Evolutionary conservation across 140 eudicot species (phyloP).

Genomic region (Senecio squalidus): DNA sequence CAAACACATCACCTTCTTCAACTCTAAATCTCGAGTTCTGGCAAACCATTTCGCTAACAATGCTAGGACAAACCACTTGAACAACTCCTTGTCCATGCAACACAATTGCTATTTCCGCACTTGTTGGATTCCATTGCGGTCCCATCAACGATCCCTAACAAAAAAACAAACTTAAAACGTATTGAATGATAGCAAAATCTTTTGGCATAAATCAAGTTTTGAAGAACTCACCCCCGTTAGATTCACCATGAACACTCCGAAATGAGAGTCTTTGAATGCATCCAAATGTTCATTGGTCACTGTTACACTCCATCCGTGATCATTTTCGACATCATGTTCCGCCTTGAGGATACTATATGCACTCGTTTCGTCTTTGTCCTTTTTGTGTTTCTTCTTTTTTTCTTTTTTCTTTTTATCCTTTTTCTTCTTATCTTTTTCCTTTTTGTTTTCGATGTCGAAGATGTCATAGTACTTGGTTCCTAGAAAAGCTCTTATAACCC

Average conservation of each 20-base stretch:
- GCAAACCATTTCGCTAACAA: slow-evolving; percentile 26
- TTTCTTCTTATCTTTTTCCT: slow-evolving; percentile 22
- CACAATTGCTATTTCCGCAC: slow-evolving; percentile 50
- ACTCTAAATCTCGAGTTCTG: slow-evolving; percentile 43
- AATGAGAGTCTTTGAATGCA: slow-evolving; percentile 29
- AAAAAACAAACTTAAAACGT: slow-evolving; percentile 1
- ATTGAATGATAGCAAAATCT: neutral
- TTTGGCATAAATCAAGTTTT: neutral
- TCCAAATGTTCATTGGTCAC: slow-evolving; percentile 37
- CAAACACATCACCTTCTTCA: slow-evolving; percentile 75
- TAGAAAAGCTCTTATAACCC: slow-evolving; percentile 28
- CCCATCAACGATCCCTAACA: slow-evolving; percentile 82
- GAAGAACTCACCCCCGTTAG: slow-evolving; percentile 43
- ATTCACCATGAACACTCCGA: slow-evolving; percentile 65
- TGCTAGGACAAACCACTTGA: slow-evolving; percentile 51
- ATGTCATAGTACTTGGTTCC: slow-evolving; percentile 22
- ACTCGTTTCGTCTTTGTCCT: slow-evolving; percentile 1
- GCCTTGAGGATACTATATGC: slow-evolving; percentile 42
- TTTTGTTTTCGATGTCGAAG: slow-evolving; percentile 28
- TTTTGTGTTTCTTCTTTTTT: neutral
- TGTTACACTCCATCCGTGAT: slow-evolving; percentile 65
- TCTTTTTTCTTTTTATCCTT: slow-evolving; percentile 27
- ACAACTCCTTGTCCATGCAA: slow-evolving; percentile 65
- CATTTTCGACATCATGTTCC: slow-evolving; percentile 45
- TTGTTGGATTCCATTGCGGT: slow-evolving; percentile 76